Conservation (phyloP, 176 grass and related monocot species). For the Lolium perenne region DNA sequence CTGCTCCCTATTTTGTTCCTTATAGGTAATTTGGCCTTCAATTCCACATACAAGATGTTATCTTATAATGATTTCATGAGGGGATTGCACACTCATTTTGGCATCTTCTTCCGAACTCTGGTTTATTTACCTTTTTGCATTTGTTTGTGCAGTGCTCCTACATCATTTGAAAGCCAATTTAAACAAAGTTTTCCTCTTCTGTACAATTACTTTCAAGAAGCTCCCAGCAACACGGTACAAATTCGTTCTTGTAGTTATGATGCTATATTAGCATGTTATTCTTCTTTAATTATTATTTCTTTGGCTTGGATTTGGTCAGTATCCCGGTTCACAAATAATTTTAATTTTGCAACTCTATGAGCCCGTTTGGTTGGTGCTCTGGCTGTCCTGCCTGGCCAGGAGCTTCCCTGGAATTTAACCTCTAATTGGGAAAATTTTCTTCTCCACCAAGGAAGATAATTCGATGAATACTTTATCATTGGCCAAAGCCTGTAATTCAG, state of each 20-base stretch:
- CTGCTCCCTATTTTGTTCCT: slow-evolving; percentile 88
- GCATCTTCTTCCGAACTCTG: background rate
- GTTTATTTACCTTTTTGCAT: slow-evolving; percentile 11
- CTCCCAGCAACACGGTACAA: slow-evolving; percentile 65
- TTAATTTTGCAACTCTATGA: slow-evolving; percentile 8
- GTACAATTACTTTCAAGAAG: slow-evolving; percentile 90
- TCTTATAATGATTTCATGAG: background rate
- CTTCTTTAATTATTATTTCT: background rate
- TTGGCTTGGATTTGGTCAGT: background rate
- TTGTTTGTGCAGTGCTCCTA: slow-evolving; percentile 72
- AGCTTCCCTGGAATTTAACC: slow-evolving; percentile 8
- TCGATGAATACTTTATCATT: background rate
- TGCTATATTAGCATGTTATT: background rate
- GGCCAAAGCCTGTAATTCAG: background rate
- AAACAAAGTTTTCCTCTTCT: slow-evolving; percentile 67
- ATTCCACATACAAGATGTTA: background rate
- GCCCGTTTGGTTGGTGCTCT: background rate
- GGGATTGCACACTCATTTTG: slow-evolving; percentile 20
- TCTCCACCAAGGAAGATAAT: slow-evolving; percentile 7
- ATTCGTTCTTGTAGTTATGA: background rate
- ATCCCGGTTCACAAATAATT: background rate
- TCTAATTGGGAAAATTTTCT: background rate
- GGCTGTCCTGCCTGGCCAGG: background rate
- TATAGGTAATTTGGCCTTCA: slow-evolving; percentile 71
- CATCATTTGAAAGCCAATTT: slow-evolving; percentile 78